Conservation (phyloP, 208 protist genomes). For the Trypanosoma platydactyli region DNA sequence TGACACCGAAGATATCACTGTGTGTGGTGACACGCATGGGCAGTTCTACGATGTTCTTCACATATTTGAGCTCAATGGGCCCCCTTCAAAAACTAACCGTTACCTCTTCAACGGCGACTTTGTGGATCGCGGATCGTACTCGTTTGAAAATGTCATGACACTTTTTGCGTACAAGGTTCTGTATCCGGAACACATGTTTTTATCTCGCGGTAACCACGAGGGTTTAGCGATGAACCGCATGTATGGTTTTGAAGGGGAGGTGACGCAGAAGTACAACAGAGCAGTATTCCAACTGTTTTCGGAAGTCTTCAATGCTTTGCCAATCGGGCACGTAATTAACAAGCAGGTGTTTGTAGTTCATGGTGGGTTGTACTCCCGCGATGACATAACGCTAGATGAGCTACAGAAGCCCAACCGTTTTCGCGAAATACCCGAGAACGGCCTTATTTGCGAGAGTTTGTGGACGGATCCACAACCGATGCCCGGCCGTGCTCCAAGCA, state of each 20-base stretch:
- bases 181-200: conserved; percentile 95
- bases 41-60: conserved; percentile 98
- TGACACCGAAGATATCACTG: conserved; percentile 89
- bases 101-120: conserved; percentile 97
- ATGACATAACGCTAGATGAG: conserved; percentile 96
- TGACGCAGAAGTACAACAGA: conserved; percentile 93
- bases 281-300: conserved; percentile 94
- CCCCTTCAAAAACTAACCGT: conserved; percentile 85
- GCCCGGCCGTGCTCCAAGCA: conserved; percentile 90
- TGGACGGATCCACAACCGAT: conserved; percentile 96
- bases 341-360: conserved; percentile 95
- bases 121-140: conserved; percentile 97
- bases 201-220: conserved; percentile 98
- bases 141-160: conserved; percentile 94
- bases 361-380: conserved; percentile 95
- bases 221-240: conserved; percentile 95
- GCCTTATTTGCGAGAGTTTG: conserved; percentile 96
- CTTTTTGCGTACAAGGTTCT: conserved; percentile 97
- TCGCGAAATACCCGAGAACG: conserved; percentile 93
- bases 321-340: conserved; percentile 93
- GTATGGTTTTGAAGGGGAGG: conserved; percentile 98
- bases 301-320: conserved; percentile 96
- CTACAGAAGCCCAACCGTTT: conserved; percentile 95
- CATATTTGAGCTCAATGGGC: conserved; percentile 95
- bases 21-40: conserved; percentile 99